A percentile compares a stretch with the other conserved stretches of the same genome.
Conservation (phyloP, 176 grass and related monocot species). For the Pharus latifolius region DNA sequence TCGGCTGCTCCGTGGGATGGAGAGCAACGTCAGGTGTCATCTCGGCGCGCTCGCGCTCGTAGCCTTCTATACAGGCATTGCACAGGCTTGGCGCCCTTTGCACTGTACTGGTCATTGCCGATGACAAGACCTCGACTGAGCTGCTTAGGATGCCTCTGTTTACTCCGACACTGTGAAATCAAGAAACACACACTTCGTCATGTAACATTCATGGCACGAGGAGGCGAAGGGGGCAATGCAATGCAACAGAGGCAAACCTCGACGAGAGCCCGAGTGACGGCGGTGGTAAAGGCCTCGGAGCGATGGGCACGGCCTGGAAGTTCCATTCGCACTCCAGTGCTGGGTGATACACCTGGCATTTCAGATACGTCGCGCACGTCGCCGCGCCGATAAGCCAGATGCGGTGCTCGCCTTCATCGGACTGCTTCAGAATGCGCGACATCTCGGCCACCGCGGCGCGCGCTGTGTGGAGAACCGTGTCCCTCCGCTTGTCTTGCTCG, state of each 20-base stretch:
- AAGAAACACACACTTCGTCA: background rate
- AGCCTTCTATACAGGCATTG: conserved; percentile 29
- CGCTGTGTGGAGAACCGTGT: conserved; percentile 36
- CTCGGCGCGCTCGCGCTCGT: conserved; percentile 38
- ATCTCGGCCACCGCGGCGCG: conserved; percentile 54
- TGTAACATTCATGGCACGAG: background rate
- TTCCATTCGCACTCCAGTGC: conserved; percentile 79
- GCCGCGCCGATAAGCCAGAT: conserved; percentile 77
- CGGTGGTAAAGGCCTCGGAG: conserved; percentile 37
- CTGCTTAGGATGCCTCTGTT: conserved; percentile 51
- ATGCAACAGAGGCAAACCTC: conserved; percentile 15
- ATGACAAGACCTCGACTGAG: conserved; percentile 51
- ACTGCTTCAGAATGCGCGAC: conserved; percentile 20
- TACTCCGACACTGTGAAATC: conserved; percentile 21
- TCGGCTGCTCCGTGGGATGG: conserved; percentile 4
- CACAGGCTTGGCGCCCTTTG: conserved; percentile 37
- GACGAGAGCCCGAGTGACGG: conserved; percentile 27
- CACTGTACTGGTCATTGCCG: conserved; percentile 32
- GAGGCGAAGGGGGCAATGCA: background rate
- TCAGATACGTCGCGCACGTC: conserved; percentile 75
- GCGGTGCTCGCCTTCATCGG: conserved; percentile 23
- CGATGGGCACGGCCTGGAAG: conserved; percentile 72
- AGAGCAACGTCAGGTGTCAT: background rate
- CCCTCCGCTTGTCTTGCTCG: conserved; percentile 18
- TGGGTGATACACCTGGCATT: conserved; percentile 74